A percentile compares a stretch with the other conserved stretches of the same genome.
These are phyloP conservation scores for Stromatinia cepivora DNA, from an alignment of 2,329 filamentous ascomycete genomes.

Conservation along the genomic window DNA sequence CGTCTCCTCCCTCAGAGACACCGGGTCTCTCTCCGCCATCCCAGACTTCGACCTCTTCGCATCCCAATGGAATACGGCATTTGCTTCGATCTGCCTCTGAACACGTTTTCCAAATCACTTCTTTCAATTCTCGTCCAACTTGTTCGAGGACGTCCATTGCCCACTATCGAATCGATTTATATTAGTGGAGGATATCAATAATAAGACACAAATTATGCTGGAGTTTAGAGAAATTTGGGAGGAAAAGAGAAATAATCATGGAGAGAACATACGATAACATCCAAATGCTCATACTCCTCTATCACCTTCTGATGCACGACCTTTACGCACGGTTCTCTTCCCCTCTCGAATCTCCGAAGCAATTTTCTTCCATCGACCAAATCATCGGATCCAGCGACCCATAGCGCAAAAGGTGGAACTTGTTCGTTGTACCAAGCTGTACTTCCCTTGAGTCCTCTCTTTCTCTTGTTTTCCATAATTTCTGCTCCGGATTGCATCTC, in stretches of 20 bases:
- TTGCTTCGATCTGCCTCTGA: conserved; percentile 32
- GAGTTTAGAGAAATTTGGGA: no score
- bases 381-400: conserved; percentile 80
- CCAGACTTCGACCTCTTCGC: conserved; percentile 38
- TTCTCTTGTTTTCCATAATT: conserved; percentile 24
- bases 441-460: conserved; percentile 46
- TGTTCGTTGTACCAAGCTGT: conserved; percentile 80
- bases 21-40: conserved; percentile 23
- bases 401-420: conserved; percentile 81
- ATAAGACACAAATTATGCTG: background rate
- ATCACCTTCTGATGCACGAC: conserved; percentile 83
- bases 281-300: conserved; percentile 87
- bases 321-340: conserved; percentile 76
- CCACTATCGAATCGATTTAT: conserved; percentile 52
- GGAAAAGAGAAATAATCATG: no score
- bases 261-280: conserved; percentile 62
- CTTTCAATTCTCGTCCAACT: conserved; percentile 76
- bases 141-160: conserved; percentile 84
- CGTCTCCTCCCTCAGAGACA: conserved; percentile 34
- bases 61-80: conserved; percentile 36
- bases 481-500: conserved; percentile 42
- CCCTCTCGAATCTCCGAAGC: conserved; percentile 70
- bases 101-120: conserved; percentile 82
- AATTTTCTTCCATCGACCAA: conserved; percentile 80
- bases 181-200: background rate